phyloP scores from a whole-genome alignment of 2,329 filamentous ascomycete genomes.

The Zasmidium cellare region DNA sequence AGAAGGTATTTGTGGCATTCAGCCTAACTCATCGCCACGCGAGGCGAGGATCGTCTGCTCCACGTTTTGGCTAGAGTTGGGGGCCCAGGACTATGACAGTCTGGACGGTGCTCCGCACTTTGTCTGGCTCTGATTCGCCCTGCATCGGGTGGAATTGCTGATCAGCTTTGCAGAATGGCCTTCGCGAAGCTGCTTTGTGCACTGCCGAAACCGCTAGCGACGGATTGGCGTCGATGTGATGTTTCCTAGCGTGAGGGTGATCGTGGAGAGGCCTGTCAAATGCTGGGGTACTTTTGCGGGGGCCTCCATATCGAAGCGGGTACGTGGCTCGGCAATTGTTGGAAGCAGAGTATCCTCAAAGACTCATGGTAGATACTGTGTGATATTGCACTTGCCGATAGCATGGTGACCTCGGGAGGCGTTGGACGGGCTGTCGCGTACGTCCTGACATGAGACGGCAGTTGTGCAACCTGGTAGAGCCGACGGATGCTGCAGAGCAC shows the following conservation, averaged over 20 bases:
- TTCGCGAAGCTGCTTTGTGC: background rate
- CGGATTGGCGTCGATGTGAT: background rate
- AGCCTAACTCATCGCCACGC: background rate
- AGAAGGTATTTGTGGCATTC: background rate
- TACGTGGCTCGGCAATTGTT: background rate
- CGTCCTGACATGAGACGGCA: background rate
- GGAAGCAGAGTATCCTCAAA: background rate
- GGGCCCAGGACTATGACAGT: background rate
- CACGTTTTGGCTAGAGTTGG: background rate
- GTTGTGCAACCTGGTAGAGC: background rate
- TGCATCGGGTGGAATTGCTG: background rate
- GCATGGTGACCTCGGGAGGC: background rate
- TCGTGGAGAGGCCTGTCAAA: constrained; percentile 6
- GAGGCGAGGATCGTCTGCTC: background rate
- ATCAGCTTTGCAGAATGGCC: background rate
- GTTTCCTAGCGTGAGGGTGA: background rate
- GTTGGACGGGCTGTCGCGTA: background rate
- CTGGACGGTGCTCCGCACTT: background rate
- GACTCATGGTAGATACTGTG: background rate
- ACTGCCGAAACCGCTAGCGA: background rate
- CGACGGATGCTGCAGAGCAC: background rate
- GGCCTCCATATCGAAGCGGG: background rate
- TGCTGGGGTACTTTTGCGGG: background rate
- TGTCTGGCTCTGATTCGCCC: background rate
- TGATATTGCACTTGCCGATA: background rate